Evolutionary conservation across 2,329 filamentous ascomycete genomes (phyloP).

Genomic region (Hawksworthiomyces lignivorus): DNA sequence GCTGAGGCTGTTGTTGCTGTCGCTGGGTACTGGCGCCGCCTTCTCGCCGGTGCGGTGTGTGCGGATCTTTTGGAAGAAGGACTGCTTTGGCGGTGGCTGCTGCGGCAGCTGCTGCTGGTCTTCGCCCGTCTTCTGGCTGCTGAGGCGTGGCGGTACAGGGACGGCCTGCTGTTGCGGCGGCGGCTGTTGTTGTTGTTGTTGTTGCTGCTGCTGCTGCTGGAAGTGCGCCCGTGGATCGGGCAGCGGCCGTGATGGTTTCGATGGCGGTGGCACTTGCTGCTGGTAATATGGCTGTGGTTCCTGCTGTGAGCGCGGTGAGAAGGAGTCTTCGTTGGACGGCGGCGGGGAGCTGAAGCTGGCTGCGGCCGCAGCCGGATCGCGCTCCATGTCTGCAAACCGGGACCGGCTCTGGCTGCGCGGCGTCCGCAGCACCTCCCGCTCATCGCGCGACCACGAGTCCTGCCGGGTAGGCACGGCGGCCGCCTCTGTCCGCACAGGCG

Average conservation of each 20-base stretch:
- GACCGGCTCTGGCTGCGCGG: constrained; percentile 37
- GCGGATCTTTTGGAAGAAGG: constrained; percentile 19
- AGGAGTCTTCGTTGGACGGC: background rate
- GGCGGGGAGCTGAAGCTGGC: constrained; percentile 1
- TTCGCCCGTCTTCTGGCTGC: constrained; percentile 1
- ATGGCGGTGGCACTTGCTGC: constrained; percentile 21
- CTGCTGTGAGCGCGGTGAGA: constrained; percentile 12
- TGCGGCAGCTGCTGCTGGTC: constrained; percentile 9
- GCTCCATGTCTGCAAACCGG: constrained; percentile 14
- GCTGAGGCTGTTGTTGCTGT: constrained; percentile 1
- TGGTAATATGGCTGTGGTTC: too few species aligned
- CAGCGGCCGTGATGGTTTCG: constrained; percentile 30
- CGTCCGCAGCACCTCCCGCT: constrained; percentile 55
- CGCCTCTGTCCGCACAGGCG: background rate
- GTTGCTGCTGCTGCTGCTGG: constrained; percentile 6
- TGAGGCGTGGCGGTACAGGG: constrained; percentile 10
- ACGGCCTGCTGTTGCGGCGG: constrained; percentile 17
- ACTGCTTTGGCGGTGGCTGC: background rate
- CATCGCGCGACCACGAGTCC: constrained; percentile 57
- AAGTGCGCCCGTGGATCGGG: constrained; percentile 26
- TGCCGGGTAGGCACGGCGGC: constrained; percentile 25
- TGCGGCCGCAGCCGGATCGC: background rate
- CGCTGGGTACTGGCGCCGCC: constrained; percentile 12
- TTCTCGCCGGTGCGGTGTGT: constrained; percentile 24
- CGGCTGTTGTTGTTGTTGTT: constrained; percentile 2